These are phyloP conservation scores for Pseudoperonospora humuli DNA, from an alignment of 352 stramenopile species.

Conservation along the genomic window DNA sequence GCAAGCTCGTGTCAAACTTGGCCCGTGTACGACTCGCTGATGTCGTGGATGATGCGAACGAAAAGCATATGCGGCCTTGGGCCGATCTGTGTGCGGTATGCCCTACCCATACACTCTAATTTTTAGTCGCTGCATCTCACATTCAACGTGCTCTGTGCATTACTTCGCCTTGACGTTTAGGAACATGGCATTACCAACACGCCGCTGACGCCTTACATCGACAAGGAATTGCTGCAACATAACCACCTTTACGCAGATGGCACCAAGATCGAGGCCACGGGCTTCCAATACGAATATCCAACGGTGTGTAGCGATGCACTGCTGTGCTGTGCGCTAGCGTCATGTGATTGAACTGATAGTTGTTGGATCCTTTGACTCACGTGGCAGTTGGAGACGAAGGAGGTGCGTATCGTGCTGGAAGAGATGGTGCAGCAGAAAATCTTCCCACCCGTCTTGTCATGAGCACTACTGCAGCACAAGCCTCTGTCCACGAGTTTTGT, in stretches of 20 bases:
- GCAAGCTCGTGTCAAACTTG: constrained; percentile 80
- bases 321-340: neutral
- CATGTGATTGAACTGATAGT: constrained; percentile 3
- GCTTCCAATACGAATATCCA: constrained; percentile 71
- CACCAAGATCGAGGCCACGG: constrained; percentile 68
- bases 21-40: constrained; percentile 65
- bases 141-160: constrained; percentile 7
- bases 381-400: constrained; percentile 42
- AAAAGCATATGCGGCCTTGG: constrained; percentile 87
- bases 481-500: no score
- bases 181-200: constrained; percentile 76
- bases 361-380: constrained; percentile 10
- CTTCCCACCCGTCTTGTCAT: constrained; percentile 66
- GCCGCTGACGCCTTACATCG: constrained; percentile 80
- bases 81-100: constrained; percentile 66
- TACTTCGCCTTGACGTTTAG: constrained; percentile 18
- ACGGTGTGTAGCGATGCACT: constrained; percentile 25
- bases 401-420: constrained; percentile 54
- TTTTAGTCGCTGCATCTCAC: neutral
- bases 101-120: constrained; percentile 1
- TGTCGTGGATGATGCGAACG: constrained; percentile 84
- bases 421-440: constrained; percentile 76
- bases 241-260: constrained; percentile 77
- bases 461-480: no score
- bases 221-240: constrained; percentile 81